Conservation (phyloP, 2,329 filamentous ascomycete species). For the Pseudohalonectria lignicola region DNA sequence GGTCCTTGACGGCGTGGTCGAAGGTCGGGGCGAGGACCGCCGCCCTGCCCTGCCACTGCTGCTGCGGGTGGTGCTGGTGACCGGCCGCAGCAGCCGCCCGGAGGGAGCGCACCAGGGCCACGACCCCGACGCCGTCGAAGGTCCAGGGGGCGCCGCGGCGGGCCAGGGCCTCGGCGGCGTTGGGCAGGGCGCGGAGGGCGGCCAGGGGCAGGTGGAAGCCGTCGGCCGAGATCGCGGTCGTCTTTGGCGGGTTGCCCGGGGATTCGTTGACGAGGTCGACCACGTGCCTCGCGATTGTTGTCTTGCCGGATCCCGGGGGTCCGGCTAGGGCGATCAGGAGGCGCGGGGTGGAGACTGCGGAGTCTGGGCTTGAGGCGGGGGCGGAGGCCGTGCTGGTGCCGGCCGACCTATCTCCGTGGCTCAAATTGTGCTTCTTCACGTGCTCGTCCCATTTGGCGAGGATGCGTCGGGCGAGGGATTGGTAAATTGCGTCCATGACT, state of each 20-base stretch:
- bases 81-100: no score
- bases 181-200: conserved; percentile 15
- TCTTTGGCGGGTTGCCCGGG: conserved; percentile 3
- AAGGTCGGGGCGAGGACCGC: conserved; percentile 11
- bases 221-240: conserved; percentile 15
- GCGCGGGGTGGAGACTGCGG: no score
- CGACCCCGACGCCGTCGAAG: conserved; percentile 15
- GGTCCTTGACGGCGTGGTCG: conserved; percentile 14
- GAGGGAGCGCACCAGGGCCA: conserved; percentile 10
- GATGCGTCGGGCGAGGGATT: conserved; percentile 11
- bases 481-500: conserved; percentile 15
- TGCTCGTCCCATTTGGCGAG: conserved; percentile 11
- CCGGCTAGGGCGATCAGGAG: conserved; percentile 13
- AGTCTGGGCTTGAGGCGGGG: no score
- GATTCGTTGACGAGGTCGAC: conserved; percentile 4
- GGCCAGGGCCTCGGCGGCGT: conserved; percentile 17
- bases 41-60: neutral
- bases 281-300: conserved; percentile 12
- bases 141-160: conserved; percentile 22
- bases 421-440: conserved; percentile 2
- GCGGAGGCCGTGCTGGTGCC: no score
- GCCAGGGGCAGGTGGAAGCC: conserved; percentile 17
- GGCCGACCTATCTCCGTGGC: no score
- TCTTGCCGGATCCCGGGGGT: conserved; percentile 13
- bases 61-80: no score